A percentile compares a stretch with the other conserved stretches of the same genome.
Evolutionary conservation across 495 filamentous ascomycete genomes (phyloP).

Genomic region (Daldinia vernicosa): DNA sequence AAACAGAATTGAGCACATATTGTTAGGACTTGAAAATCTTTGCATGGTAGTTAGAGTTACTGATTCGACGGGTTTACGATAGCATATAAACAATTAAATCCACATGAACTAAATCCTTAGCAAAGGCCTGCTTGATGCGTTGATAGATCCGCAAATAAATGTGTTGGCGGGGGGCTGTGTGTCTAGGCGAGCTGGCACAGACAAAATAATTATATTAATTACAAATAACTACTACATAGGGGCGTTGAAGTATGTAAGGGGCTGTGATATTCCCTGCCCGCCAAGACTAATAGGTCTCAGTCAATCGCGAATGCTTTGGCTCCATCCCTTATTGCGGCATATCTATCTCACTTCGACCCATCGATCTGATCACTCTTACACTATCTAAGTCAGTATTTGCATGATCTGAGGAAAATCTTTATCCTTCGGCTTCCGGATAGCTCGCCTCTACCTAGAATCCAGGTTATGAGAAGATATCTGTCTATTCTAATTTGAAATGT

Average conservation of each 20-base stretch:
- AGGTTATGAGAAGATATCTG: not conserved
- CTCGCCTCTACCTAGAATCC: not conserved
- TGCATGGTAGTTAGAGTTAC: not conserved
- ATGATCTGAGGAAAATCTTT: not conserved
- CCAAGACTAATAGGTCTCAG: constrained; percentile 1
- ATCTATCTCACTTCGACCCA: not conserved
- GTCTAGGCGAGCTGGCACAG: not conserved
- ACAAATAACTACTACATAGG: not conserved
- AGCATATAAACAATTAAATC: not conserved
- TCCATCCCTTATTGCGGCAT: not conserved
- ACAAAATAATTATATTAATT: not conserved
- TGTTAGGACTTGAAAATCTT: not conserved
- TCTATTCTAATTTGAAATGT: not conserved
- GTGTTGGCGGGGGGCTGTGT: not conserved
- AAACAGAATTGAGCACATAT: not conserved
- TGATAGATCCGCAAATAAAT: not conserved
- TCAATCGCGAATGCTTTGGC: not conserved
- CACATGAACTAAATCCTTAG: not conserved
- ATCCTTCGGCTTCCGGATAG: not conserved
- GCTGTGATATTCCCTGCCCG: constrained; percentile 9
- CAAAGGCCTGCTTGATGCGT: not conserved
- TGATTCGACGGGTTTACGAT: not conserved
- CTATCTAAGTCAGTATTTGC: not conserved
- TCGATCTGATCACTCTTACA: not conserved
- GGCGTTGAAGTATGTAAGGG: not conserved